Base-by-base conservation (phyloP, 169 alveolate species). In the Babesia sp. region DNA sequence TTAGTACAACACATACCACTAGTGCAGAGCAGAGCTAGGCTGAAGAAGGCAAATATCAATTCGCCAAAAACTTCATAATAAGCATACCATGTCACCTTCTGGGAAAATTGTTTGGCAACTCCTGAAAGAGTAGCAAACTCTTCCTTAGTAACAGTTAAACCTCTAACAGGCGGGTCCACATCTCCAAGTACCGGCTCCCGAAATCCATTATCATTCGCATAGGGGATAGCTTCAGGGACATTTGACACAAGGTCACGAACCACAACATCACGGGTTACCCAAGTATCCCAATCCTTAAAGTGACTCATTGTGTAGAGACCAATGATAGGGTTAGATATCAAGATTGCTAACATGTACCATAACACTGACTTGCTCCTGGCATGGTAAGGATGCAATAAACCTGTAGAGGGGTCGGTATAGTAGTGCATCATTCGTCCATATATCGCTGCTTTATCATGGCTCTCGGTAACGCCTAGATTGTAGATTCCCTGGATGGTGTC, bases 11-110 rank as follows among this genome's bases (percentile, higher is more conserved):
- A 72, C 54, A 78, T 45, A n/a, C 73, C 53, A 51, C 80, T 61
- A 2, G 72, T 12, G 34, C 75, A 61, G 34, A 78, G 45, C n/a
- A 78, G 67, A 26, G 72, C 55, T 14, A 78, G 46, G 44, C 82
- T 78, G 58, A 70, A 68, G 8, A 78, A 53, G 33, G 73, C 86
- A 33, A 78, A 78, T 16, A 67, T 41, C 41, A 78, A 36, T 66
- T 78, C 86, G 16, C 86, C 86, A 33, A 78, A 69, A n/a, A 78
- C 57, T 45, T 78, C 86, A 57, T 55, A 78, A 29, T 42, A 68
- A 16, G 79, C 71, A 48, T 78, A 78, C 46, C 81, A 24, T 18
- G 51, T 41, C 31, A 78, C 73, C 45, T 42, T 51, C 6, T 31
- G 26, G 48, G 76, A 29, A 22, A 64, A 48, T 22, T 18, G 28